Conservation (phyloP, 495 filamentous ascomycete genomes). For the Lasiosphaeria ovina region DNA sequence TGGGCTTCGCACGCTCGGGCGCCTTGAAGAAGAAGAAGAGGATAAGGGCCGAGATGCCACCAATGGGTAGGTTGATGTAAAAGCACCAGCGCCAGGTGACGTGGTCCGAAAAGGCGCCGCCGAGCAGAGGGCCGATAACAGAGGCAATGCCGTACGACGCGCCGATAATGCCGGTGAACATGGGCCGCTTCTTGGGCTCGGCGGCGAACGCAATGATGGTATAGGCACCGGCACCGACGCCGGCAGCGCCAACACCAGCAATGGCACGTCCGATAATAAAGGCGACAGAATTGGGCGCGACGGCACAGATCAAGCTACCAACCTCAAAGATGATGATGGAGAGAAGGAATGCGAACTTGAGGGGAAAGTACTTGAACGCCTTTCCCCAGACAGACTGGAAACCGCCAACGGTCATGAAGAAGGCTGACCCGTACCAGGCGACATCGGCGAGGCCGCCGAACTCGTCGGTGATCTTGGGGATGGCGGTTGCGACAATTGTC, state of each 20-base stretch:
- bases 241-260: constrained; percentile 50
- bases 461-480: constrained; percentile 43
- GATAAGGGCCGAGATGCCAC: constrained; percentile 57
- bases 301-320: constrained; percentile 55
- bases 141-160: constrained; percentile 46
- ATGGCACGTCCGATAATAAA: constrained; percentile 60
- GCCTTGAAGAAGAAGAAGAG: constrained; percentile 49
- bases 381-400: constrained; percentile 42
- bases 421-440: constrained; percentile 51
- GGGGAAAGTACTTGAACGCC: constrained; percentile 38
- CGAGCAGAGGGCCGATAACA: constrained; percentile 35
- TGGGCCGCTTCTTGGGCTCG: constrained; percentile 45
- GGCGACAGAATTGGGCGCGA: constrained; percentile 51
- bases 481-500: constrained; percentile 51
- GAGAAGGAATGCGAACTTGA: constrained; percentile 45
- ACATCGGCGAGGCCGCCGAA: constrained; percentile 47
- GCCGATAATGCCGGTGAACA: constrained; percentile 49
- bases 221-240: constrained; percentile 40
- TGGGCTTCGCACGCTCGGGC: constrained; percentile 21
- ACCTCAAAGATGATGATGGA: constrained; percentile 50
- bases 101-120: constrained; percentile 30
- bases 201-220: constrained; percentile 47
- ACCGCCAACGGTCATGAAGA: constrained; percentile 36
- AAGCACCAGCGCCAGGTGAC: constrained; percentile 70
- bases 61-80: constrained; percentile 72